These are phyloP conservation scores for Davidsoniella eucalypti DNA, from an alignment of 2,329 filamentous ascomycete species.

Conservation along the genomic window DNA sequence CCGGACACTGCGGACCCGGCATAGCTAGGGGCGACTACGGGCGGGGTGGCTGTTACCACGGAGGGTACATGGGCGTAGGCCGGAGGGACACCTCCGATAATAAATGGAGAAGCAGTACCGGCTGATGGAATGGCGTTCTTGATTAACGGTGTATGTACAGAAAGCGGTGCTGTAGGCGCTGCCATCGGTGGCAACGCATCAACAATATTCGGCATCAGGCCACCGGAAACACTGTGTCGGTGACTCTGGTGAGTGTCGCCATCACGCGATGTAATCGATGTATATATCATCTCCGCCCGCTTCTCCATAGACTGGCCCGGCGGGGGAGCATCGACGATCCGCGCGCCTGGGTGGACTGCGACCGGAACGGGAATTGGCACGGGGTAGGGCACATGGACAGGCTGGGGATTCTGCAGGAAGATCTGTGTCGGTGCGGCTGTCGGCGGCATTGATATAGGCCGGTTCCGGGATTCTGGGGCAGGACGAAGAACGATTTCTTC, in stretches of 20 bases:
- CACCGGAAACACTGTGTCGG: no score
- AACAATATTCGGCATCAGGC: no score
- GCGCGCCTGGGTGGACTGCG: constrained; percentile 4
- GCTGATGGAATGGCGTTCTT: constrained; percentile 2
- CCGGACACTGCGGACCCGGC: background rate
- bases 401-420: background rate
- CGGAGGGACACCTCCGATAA: constrained; percentile 10
- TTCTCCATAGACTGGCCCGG: constrained; percentile 1
- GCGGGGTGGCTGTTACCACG: no score
- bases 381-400: constrained; percentile 8
- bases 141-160: background rate
- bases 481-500: constrained; percentile 10
- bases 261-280: background rate
- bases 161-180: background rate
- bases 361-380: background rate
- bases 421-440: background rate
- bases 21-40: background rate
- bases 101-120: constrained; percentile 22
- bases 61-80: background rate
- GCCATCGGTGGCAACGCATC: background rate
- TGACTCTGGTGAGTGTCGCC: no score
- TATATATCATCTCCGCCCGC: background rate
- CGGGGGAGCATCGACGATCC: constrained; percentile 6
- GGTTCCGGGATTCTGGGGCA: background rate
- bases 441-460: constrained; percentile 4